Evolutionary conservation across 2,329 filamentous ascomycete genomes (phyloP).

Genomic region (Monascus ruber): DNA sequence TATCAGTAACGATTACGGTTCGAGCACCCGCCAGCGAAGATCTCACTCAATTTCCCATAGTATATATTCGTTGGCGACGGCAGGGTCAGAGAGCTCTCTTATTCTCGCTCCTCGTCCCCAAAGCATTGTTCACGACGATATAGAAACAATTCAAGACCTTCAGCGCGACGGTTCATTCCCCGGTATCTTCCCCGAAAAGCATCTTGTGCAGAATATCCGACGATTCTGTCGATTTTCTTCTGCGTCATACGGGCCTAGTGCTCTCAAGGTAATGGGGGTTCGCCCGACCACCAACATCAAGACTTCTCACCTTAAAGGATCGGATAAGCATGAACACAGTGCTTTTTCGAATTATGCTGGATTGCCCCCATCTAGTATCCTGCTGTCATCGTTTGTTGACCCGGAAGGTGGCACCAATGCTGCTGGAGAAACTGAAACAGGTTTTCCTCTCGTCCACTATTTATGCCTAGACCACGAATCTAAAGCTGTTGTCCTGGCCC

Average conservation of each 20-base stretch:
- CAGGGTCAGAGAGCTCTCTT: slow-evolving; percentile 34
- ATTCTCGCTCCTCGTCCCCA: slow-evolving; percentile 30
- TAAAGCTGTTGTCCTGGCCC: slow-evolving; percentile 60
- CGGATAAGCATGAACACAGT: slow-evolving; percentile 32
- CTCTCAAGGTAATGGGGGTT: slow-evolving; percentile 37
- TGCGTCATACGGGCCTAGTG: slow-evolving; percentile 36
- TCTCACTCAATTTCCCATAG: slow-evolving; percentile 33
- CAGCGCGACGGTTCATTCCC: slow-evolving; percentile 34
- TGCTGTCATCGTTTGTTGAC: slow-evolving; percentile 61
- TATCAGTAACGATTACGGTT: slow-evolving; percentile 17
- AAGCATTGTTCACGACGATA: slow-evolving; percentile 36
- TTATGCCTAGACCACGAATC: slow-evolving; percentile 61
- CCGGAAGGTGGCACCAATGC: slow-evolving; percentile 56
- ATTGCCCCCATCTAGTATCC: slow-evolving; percentile 34
- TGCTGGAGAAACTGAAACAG: slow-evolving; percentile 52
- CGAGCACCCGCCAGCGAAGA: slow-evolving; percentile 21
- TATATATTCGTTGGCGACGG: slow-evolving; percentile 35
- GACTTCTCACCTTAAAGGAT: slow-evolving; percentile 16
- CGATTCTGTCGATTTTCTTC: slow-evolving; percentile 37
- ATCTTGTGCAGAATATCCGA: slow-evolving; percentile 35
- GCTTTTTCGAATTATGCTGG: slow-evolving; percentile 36
- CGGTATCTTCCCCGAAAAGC: slow-evolving; percentile 34
- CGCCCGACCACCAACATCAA: slow-evolving; percentile 15
- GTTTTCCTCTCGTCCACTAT: slow-evolving; percentile 62
- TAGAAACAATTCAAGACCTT: slow-evolving; percentile 31